Evolutionary conservation across 495 filamentous ascomycete genomes (phyloP).

Genomic region (Penicillium pancosmium): DNA sequence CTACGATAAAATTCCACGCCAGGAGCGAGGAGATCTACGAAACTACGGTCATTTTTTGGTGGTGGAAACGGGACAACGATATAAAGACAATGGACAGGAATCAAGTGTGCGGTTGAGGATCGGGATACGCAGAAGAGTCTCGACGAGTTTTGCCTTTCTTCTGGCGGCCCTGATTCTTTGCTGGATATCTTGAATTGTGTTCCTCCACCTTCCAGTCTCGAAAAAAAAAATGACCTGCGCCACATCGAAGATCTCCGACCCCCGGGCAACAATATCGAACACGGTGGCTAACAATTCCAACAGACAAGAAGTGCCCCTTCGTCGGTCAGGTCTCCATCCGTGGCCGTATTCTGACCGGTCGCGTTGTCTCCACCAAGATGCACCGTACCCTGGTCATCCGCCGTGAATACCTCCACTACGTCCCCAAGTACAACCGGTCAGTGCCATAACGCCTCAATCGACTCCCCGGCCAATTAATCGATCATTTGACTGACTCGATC

Average conservation of each 20-base stretch:
- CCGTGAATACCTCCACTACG: conserved; percentile 99
- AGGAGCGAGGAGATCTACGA: conserved; percentile 23
- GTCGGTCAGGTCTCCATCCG: conserved; percentile 97
- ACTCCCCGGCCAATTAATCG: too few relatives aligned
- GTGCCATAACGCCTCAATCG: too few relatives aligned
- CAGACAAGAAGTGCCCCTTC: conserved; percentile 99
- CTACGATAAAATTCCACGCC: conserved; percentile 28
- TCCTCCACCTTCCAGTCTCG: conserved; percentile 4
- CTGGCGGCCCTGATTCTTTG: not conserved
- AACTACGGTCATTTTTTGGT: conserved; percentile 27
- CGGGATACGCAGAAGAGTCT: conserved; percentile 1
- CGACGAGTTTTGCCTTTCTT: not conserved
- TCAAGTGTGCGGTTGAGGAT: conserved; percentile 2
- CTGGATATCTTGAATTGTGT: not conserved
- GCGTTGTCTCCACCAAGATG: conserved; percentile 99
- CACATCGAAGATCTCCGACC: conserved; percentile 17
- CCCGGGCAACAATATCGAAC: conserved; percentile 9
- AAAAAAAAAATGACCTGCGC: conserved; percentile 14
- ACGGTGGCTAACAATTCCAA: conserved; percentile 34
- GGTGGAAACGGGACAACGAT: conserved; percentile 26
- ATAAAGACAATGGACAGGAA: conserved; percentile 6
- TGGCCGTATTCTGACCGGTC: conserved; percentile 98
- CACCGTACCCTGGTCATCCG: conserved; percentile 99
- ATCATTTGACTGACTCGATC: conserved; percentile 44
- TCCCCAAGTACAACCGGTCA: conserved; percentile 65